Conservation (phyloP, 2,329 filamentous ascomycete species). For the Xylaria arbuscula region DNA sequence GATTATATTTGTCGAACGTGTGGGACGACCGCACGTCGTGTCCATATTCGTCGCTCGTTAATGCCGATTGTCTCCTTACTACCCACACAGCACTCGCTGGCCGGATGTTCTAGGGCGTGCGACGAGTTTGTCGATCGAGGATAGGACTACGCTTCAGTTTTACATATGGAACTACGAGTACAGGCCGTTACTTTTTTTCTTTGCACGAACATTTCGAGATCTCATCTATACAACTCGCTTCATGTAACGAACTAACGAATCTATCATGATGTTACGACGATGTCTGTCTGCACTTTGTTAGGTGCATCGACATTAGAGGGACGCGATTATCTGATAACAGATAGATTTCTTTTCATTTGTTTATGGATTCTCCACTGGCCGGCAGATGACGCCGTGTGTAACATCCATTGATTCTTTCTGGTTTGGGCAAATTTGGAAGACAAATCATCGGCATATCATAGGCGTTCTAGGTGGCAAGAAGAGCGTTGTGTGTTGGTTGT, state of each 20-base stretch:
- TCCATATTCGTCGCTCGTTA: constrained; percentile 1
- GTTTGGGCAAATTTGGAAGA: constrained; percentile 12
- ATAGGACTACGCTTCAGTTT: constrained; percentile 5
- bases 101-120: constrained; percentile 1
- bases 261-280: constrained; percentile 14
- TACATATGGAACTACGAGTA: not conserved
- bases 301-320: not conserved
- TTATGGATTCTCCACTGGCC: not conserved
- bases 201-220: constrained; percentile 11
- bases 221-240: constrained; percentile 3
- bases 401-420: constrained; percentile 16
- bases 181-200: constrained; percentile 3
- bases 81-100: constrained; percentile 4
- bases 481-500: constrained; percentile 9
- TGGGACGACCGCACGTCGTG: not conserved
- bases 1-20: not conserved
- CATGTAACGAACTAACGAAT: constrained; percentile 23
- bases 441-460: constrained; percentile 22
- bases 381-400: constrained; percentile 4
- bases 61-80: not conserved
- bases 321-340: constrained; percentile 1
- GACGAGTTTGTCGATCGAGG: not conserved
- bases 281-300: constrained; percentile 13
- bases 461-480: constrained; percentile 23
- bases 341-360: constrained; percentile 17